phyloP scores from a whole-genome alignment of 495 filamentous ascomycete genomes.

The Penicillium pulvis region DNA sequence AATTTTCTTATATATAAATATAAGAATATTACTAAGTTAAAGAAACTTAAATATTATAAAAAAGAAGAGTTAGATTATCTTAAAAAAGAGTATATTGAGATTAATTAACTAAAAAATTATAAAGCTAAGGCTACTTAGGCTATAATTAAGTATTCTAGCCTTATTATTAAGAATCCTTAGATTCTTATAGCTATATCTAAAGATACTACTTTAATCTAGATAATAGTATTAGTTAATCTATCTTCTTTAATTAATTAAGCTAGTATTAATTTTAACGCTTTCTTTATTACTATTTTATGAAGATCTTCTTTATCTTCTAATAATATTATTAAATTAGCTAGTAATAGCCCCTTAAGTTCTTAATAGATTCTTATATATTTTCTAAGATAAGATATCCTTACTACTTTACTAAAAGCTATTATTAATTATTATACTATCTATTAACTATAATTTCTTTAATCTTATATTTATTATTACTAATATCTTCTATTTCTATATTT shows the following conservation, averaged over 20 bases:
- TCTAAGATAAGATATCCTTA: slow-evolving; percentile 15
- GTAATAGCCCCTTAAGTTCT: slow-evolving; percentile 13
- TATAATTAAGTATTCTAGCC: too few species aligned
- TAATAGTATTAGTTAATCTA: background rate
- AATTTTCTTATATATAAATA: background rate
- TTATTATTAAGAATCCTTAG: background rate
- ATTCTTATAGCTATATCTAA: background rate
- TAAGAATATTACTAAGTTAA: background rate
- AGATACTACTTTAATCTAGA: background rate
- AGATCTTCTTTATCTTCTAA: background rate
- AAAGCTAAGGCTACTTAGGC: too few species aligned
- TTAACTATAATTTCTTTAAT: slow-evolving; percentile 9
- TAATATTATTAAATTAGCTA: slow-evolving; percentile 8
- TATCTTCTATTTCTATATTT: slow-evolving; percentile 11
- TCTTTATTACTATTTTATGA: background rate
- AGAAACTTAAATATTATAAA: background rate
- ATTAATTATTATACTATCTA: slow-evolving; percentile 8
- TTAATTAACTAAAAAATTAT: too few species aligned
- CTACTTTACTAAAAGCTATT: slow-evolving; percentile 12
- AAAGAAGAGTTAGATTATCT: background rate
- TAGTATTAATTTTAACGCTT: too few species aligned
- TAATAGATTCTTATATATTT: slow-evolving; percentile 19
- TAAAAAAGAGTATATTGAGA: slow-evolving; percentile 1
- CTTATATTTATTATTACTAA: slow-evolving; percentile 16
- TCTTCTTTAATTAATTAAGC: background rate